phyloP scores from a whole-genome alignment of 257 asterid species.

The Plantago ovata region DNA sequence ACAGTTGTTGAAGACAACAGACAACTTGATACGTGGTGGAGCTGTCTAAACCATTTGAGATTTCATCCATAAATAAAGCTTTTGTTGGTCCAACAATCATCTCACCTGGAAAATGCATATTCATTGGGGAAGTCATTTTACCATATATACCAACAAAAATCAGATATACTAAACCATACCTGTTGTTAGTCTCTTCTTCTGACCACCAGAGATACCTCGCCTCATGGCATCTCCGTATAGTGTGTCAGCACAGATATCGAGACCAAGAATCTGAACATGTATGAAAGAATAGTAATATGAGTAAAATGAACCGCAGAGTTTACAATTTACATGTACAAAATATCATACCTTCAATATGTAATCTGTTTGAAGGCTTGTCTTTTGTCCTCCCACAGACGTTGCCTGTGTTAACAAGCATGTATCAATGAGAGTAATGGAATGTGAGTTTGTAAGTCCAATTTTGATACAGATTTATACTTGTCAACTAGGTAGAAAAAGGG shows the following conservation, averaged over 20 bases:
- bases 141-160: not conserved
- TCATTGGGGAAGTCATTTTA: not conserved
- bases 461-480: no score
- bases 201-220: constrained; percentile 65
- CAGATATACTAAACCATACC: constrained; percentile 21
- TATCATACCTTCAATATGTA: constrained; percentile 43
- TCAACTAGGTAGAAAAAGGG: no score
- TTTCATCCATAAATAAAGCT: constrained; percentile 60
- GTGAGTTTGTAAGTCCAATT: not conserved
- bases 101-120: constrained; percentile 33
- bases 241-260: constrained; percentile 51
- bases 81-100: constrained; percentile 59
- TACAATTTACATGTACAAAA: not conserved
- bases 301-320: not conserved
- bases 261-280: constrained; percentile 48
- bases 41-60: constrained; percentile 59
- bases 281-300: not conserved
- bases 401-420: constrained; percentile 28
- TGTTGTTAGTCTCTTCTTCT: constrained; percentile 57
- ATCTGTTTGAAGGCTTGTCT: constrained; percentile 45
- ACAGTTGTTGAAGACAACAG: constrained; percentile 44
- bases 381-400: constrained; percentile 46
- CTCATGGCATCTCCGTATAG: constrained; percentile 59
- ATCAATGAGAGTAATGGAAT: not conserved
- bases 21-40: constrained; percentile 54